Conservation (phyloP, 805 yeast genomes). For the Ogataea thermomethanolica region DNA sequence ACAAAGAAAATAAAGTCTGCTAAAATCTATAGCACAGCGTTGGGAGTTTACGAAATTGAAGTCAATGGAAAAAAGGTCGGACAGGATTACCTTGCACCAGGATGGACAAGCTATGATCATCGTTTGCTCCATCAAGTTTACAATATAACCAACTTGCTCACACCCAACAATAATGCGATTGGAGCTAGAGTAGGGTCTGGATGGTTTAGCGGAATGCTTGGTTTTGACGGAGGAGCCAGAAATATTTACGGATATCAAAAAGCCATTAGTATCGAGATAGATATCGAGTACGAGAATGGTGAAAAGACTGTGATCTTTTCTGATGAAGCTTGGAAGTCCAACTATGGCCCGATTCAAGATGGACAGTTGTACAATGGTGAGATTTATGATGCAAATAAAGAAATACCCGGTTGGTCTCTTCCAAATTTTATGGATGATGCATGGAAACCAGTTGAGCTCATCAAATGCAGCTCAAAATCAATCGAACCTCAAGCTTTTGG, state of each 20-base stretch:
- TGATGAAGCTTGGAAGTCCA: constrained; percentile 20
- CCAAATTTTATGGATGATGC: constrained; percentile 4
- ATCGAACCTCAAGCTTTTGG: constrained; percentile 17
- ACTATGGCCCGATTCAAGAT: constrained; percentile 19
- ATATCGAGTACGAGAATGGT: constrained; percentile 18
- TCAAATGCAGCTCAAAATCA: constrained; percentile 1
- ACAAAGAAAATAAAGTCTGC: constrained; percentile 6
- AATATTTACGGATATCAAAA: constrained; percentile 23
- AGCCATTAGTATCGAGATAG: constrained; percentile 20
- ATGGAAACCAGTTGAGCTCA: constrained; percentile 10
- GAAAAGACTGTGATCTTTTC: constrained; percentile 12
- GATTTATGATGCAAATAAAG: constrained; percentile 22
- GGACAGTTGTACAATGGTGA: constrained; percentile 29
- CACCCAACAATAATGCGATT: constrained; percentile 15
- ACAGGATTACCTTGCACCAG: constrained; percentile 23
- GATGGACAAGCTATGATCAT: constrained; percentile 27
- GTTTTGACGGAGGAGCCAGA: constrained; percentile 24
- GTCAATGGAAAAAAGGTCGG: constrained; percentile 23
- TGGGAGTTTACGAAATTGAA: constrained; percentile 24
- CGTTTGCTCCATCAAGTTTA: constrained; percentile 22
- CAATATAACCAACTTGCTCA: constrained; percentile 18
- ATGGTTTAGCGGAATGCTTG: constrained; percentile 26
- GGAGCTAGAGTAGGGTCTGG: constrained; percentile 26
- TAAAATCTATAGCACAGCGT: constrained; percentile 22
- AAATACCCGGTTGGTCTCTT: constrained; percentile 18